Evolutionary conservation across 78 protist species (phyloP), one percentile per base, ranked within the genome.

Genomic region (Tieghemostelium lacteum): DNA sequence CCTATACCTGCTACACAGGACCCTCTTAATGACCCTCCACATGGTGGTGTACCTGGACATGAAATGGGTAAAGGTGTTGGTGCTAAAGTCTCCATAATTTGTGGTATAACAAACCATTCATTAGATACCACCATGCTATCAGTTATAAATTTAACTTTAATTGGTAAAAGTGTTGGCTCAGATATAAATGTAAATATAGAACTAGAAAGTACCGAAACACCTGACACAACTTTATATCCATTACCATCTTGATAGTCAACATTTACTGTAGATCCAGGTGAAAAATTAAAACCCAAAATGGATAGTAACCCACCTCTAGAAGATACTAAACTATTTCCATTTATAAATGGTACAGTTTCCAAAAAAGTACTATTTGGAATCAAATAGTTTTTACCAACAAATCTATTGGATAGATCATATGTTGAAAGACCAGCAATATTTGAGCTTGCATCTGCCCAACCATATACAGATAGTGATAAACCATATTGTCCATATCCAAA

Each of bases 11-110:
- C 36, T 40, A 42, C 42, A 42, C 75, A 67, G 14, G 33, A 40
- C 12, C 75, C 75, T 67, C 36, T 22, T n/a, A 14, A 16, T 16
- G 58, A 16, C 20, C 75, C 75, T 28, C 75, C 60, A 67, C 75
- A 67, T 40, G 24, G 36, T 40, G 36, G n/a, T 67, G 42, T 33
- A 67, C 75, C 36, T 45, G 7, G 24, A 17, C 19, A 8, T 17
- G n/a, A 40, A 24, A 49, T 12, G 8, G 12, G 24, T 49, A 49
- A 16, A 8, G 12, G 24, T 49, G 12, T 12, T 49, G 12, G 24
- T 49, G 12, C 24, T 16, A 16, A 12, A 49, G 12, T 49, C 54
- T 49, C 8, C 54, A 49, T 49, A 49, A 12, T 12, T 12, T 49
- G 12, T 49, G 54, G 54, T 49, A 16, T 49, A 16, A 49, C 54